phyloP scores from a whole-genome alignment of 345 rosid species.

The Hypericum androsaemum region DNA sequence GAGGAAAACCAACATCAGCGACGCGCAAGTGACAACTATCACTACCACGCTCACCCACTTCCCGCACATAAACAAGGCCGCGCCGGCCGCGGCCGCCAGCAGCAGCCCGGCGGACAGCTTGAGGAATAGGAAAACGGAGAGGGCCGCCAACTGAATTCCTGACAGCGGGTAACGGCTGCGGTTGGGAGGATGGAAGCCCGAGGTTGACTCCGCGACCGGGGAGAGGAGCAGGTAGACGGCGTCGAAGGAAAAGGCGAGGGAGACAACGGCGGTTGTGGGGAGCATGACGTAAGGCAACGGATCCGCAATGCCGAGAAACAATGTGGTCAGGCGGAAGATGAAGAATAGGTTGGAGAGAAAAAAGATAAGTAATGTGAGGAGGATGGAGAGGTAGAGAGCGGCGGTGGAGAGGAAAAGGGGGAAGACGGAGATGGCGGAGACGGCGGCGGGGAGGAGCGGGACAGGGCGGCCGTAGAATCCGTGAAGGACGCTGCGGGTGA shows the following conservation, averaged over 20 bases:
- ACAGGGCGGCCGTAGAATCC: slow-evolving; percentile 86
- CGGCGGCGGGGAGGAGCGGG: slow-evolving; percentile 44
- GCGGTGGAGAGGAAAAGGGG: slow-evolving; percentile 28
- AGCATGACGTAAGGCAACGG: slow-evolving; percentile 29
- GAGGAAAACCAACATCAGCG: slow-evolving; percentile 22
- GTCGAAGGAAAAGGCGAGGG: slow-evolving; percentile 9
- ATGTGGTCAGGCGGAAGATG: slow-evolving; percentile 16
- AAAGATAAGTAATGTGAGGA: slow-evolving; percentile 21
- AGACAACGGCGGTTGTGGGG: slow-evolving; percentile 2
- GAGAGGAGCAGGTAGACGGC: slow-evolving; percentile 29
- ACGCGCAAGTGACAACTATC: slow-evolving; percentile 28
- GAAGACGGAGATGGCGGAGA: slow-evolving; percentile 47
- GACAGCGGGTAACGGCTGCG: slow-evolving; percentile 40
- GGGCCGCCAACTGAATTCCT: slow-evolving; percentile 40
- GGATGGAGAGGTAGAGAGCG: slow-evolving; percentile 12
- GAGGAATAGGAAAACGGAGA: slow-evolving; percentile 27
- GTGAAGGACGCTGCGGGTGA: no score
- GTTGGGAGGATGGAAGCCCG: slow-evolving; percentile 54
- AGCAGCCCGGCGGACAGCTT: slow-evolving; percentile 16
- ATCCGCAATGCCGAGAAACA: slow-evolving; percentile 13
- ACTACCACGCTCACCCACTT: slow-evolving; percentile 9
- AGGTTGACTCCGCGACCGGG: slow-evolving; percentile 35
- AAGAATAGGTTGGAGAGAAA: no score
- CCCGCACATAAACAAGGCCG: slow-evolving; percentile 10
- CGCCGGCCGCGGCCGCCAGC: slow-evolving; percentile 21